These are phyloP conservation scores for Cyclostephanos tholiformis DNA, from an alignment of 108 stramenopile species.

Conservation along the genomic window DNA sequence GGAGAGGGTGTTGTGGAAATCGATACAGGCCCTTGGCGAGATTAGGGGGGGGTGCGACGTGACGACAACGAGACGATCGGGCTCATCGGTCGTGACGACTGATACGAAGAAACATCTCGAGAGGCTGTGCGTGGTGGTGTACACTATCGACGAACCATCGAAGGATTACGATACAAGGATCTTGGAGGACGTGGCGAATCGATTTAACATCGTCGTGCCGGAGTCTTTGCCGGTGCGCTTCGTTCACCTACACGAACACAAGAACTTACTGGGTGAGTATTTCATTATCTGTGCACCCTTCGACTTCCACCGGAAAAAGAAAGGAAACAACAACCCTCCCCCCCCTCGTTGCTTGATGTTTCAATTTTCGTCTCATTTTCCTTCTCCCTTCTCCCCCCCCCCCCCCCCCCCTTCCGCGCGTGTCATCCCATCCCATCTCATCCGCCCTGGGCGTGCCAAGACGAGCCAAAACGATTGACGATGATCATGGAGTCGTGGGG, in stretches of 20 bases:
- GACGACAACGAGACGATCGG: not conserved
- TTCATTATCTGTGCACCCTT: not conserved
- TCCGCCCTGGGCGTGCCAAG: not conserved
- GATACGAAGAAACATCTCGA: conserved; percentile 7
- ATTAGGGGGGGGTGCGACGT: conserved; percentile 29
- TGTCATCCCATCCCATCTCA: too few relatives aligned
- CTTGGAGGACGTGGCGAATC: conserved; percentile 41
- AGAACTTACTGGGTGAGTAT: conserved; percentile 30
- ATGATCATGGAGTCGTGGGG: conserved; percentile 89
- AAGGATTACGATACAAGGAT: conserved; percentile 43
- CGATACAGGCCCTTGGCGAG: conserved; percentile 75
- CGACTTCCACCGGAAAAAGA: too few relatives aligned
- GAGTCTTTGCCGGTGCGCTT: conserved; percentile 50
- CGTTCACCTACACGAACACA: conserved; percentile 61
- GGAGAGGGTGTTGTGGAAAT: conserved; percentile 97
- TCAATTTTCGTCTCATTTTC: not conserved
- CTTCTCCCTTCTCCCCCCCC: not conserved
- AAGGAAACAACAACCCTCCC: too few relatives aligned
- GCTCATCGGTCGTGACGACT: not conserved
- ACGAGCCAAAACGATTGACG: conserved; percentile 64
- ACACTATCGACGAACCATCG: conserved; percentile 78
- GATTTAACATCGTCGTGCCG: conserved; percentile 49
- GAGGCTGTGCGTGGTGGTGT: conserved; percentile 67
- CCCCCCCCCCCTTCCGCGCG: not conserved
- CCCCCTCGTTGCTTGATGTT: not conserved